phyloP scores from a whole-genome alignment of 2,329 filamentous ascomycete genomes.

The Hypoxylon sp. region DNA sequence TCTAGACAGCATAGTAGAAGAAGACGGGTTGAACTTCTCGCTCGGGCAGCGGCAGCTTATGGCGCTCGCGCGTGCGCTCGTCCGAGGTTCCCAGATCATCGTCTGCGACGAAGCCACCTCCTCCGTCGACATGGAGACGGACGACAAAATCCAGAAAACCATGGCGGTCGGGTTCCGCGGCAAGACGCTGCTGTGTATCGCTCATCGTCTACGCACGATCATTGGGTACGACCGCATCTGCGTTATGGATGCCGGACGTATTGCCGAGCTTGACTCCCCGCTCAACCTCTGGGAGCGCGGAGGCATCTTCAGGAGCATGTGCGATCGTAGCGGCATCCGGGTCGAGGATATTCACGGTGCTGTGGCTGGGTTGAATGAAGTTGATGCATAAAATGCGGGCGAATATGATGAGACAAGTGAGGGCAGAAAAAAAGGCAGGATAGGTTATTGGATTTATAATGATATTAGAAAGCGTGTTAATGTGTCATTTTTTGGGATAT shows the following conservation, averaged over 20 bases:
- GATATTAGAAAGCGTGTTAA: too few species aligned
- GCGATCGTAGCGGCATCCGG: conserved; percentile 82
- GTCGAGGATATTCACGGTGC: conserved; percentile 62
- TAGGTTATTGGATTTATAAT: too few species aligned
- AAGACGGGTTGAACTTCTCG: conserved; percentile 95
- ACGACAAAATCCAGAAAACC: conserved; percentile 91
- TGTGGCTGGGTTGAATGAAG: conserved; percentile 48
- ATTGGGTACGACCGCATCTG: conserved; percentile 94
- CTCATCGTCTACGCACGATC: conserved; percentile 90
- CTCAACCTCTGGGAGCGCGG: conserved; percentile 70
- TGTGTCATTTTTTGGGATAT: too few species aligned
- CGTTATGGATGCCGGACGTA: conserved; percentile 90
- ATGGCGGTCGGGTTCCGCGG: conserved; percentile 87
- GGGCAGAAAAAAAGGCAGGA: too few species aligned
- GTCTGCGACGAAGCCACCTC: conserved; percentile 97
- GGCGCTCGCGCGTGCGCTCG: conserved; percentile 89
- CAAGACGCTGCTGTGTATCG: conserved; percentile 90
- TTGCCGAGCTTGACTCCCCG: conserved; percentile 87
- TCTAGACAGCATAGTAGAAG: conserved; percentile 86
- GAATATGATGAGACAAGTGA: too few species aligned
- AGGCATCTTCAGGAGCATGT: conserved; percentile 86
- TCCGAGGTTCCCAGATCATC: conserved; percentile 88
- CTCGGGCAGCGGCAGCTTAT: conserved; percentile 95
- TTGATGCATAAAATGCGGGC: too few species aligned
- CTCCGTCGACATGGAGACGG: conserved; percentile 94